phyloP scores from a whole-genome alignment of 768 basidiomycete genomes.

The Chalciporus chontae region DNA sequence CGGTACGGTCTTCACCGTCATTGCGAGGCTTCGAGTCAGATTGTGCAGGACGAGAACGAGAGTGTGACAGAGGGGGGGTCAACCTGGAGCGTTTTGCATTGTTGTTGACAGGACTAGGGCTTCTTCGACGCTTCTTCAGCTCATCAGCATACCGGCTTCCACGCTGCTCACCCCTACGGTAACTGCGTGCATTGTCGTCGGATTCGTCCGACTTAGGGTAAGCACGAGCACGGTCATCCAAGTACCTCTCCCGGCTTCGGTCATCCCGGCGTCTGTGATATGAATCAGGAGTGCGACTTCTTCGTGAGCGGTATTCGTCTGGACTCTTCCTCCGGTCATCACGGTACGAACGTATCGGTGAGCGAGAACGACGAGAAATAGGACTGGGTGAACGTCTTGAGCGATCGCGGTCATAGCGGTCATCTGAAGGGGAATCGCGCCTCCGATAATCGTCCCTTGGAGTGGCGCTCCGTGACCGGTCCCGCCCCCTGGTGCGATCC shows the following conservation, averaged over 20 bases:
- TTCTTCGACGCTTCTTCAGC: slow-evolving; percentile 38
- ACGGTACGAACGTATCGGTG: slow-evolving; percentile 33
- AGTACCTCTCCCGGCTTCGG: slow-evolving; percentile 1
- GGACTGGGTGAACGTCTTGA: slow-evolving; percentile 44
- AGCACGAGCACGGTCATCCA: slow-evolving; percentile 28
- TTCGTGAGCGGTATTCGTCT: slow-evolving; percentile 21
- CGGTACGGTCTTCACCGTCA: slow-evolving; percentile 58
- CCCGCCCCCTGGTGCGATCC: slow-evolving; percentile 29
- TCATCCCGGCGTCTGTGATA: slow-evolving; percentile 12
- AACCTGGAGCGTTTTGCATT: slow-evolving; percentile 50
- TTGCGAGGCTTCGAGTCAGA: slow-evolving; percentile 15
- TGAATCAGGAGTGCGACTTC: slow-evolving; percentile 30
- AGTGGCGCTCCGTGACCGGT: slow-evolving; percentile 32
- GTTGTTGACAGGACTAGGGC: slow-evolving; percentile 31
- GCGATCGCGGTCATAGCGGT: slow-evolving; percentile 26
- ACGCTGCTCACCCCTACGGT: slow-evolving; percentile 26
- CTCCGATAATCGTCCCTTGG: slow-evolving; percentile 25
- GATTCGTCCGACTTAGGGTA: slow-evolving; percentile 55
- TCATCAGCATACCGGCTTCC: slow-evolving; percentile 25
- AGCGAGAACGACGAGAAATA: slow-evolving; percentile 44
- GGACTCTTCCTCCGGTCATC: slow-evolving; percentile 13
- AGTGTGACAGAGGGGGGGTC: slow-evolving; percentile 33
- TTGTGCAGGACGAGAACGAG: slow-evolving; percentile 18
- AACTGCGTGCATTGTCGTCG: slow-evolving; percentile 36
- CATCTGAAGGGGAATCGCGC: slow-evolving; percentile 31